Percentiles rank a stretch among this genome's conserved stretches.
phyloP scores from a whole-genome alignment of 176 grass and related monocot genomes.

The Olyra latifolia region DNA sequence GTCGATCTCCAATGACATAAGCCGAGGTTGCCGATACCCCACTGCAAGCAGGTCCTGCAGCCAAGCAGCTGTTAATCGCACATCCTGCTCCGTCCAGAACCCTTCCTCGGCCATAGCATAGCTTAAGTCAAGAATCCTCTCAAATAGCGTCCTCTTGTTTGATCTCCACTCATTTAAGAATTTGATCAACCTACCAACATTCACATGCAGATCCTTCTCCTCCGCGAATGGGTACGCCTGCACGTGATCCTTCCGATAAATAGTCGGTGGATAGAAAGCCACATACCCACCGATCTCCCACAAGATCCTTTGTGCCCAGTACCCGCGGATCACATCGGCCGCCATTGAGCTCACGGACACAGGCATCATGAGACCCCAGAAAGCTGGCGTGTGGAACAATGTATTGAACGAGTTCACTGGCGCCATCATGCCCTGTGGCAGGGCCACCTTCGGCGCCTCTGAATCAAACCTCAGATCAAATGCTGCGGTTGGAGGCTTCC shows the following conservation, averaged over 20 bases:
- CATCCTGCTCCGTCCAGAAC: conserved; percentile 88
- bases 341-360: conserved; percentile 95
- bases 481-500: conserved; percentile 63
- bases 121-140: conserved; percentile 89
- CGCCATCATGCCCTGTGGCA: conserved; percentile 92
- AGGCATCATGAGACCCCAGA: conserved; percentile 95
- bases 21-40: conserved; percentile 88
- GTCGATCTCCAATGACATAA: conserved; percentile 92
- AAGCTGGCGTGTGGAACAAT: conserved; percentile 84
- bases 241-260: conserved; percentile 77
- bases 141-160: conserved; percentile 77
- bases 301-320: conserved; percentile 87
- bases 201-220: conserved; percentile 97
- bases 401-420: conserved; percentile 97
- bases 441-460: conserved; percentile 76
- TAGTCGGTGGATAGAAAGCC: conserved; percentile 85
- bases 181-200: conserved; percentile 86
- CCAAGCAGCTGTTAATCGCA: conserved; percentile 90
- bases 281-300: conserved; percentile 97
- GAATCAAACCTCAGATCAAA: conserved; percentile 84
- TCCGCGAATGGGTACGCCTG: conserved; percentile 78
- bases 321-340: conserved; percentile 92
- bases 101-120: conserved; percentile 95
- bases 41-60: conserved; percentile 83
- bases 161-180: conserved; percentile 88